These are phyloP conservation scores for Phytophthora constricta DNA, from an alignment of 352 stramenopile species.

Conservation along the genomic window DNA sequence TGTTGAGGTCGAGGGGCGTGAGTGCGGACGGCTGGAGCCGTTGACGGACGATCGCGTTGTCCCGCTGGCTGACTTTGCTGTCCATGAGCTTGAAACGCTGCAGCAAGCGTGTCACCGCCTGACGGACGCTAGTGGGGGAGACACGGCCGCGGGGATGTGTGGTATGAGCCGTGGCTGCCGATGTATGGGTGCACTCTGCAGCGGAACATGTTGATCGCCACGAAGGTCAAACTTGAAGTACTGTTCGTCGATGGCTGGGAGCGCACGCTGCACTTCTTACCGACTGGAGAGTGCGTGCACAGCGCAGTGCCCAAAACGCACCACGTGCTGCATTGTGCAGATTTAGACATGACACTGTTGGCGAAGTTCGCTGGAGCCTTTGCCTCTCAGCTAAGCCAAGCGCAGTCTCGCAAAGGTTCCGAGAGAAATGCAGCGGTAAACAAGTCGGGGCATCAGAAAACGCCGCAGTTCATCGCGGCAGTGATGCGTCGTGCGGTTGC, in stretches of 20 bases:
- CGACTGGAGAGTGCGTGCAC: conserved; percentile 36
- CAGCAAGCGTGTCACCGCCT: conserved; percentile 22
- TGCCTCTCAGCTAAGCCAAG: conserved; percentile 29
- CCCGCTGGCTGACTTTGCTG: conserved; percentile 30
- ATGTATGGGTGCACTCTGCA: conserved; percentile 56
- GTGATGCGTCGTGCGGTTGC: conserved; percentile 28
- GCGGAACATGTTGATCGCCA: conserved; percentile 28
- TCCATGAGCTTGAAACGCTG: conserved; percentile 34
- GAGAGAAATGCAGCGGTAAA: conserved; percentile 41
- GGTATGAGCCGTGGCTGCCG: conserved; percentile 51
- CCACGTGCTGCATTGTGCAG: conserved; percentile 38
- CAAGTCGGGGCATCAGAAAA: conserved; percentile 54
- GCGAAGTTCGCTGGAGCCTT: conserved; percentile 22
- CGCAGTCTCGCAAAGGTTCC: conserved; percentile 24
- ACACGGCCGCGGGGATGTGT: conserved; percentile 30
- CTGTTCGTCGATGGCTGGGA: conserved; percentile 56
- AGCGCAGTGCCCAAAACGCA: conserved; percentile 43
- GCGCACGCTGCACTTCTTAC: conserved; percentile 40
- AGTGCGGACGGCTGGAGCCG: conserved; percentile 19
- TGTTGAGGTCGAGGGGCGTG: conserved; percentile 11
- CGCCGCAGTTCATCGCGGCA: conserved; percentile 53
- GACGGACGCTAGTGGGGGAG: not conserved
- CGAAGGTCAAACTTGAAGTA: conserved; percentile 37
- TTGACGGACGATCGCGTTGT: conserved; percentile 32
- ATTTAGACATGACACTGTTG: conserved; percentile 23